Evolutionary conservation across 2,329 filamentous ascomycete genomes (phyloP).

Genomic region (Alternaria arbusti): DNA sequence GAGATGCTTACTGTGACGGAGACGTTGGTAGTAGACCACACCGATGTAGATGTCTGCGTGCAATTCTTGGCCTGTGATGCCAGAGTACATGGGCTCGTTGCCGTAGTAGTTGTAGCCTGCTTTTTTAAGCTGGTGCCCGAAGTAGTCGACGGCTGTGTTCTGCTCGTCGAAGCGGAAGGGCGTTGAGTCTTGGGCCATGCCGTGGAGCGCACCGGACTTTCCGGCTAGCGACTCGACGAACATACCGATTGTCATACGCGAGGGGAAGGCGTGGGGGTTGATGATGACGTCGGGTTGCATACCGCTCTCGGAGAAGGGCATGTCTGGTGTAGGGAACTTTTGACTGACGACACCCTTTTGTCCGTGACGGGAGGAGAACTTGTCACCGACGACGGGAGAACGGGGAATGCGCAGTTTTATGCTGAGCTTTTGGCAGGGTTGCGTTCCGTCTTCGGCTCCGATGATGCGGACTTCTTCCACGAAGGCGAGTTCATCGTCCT

Average conservation of each 20-base stretch:
- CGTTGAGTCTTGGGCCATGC: conserved; percentile 93
- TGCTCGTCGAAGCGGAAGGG: conserved; percentile 95
- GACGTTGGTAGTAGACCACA: conserved; percentile 96
- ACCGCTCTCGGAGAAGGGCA: conserved; percentile 96
- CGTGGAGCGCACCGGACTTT: conserved; percentile 92
- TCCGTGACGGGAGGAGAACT: conserved; percentile 97
- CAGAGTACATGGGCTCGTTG: conserved; percentile 98
- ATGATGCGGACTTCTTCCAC: conserved; percentile 93
- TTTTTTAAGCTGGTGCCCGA: conserved; percentile 92
- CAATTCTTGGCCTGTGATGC: conserved; percentile 81
- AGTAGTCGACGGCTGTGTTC: conserved; percentile 90
- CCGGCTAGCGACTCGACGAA: conserved; percentile 97
- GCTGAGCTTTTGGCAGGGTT: conserved; percentile 85
- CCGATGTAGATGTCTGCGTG: conserved; percentile 95
- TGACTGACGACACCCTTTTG: conserved; percentile 98
- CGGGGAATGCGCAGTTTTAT: conserved; percentile 93
- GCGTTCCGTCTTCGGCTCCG: conserved; percentile 80
- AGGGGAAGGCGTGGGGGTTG: conserved; percentile 98
- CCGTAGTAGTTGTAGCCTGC: conserved; percentile 98
- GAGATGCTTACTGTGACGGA: conserved; percentile 72
- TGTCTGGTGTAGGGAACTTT: conserved; percentile 91
- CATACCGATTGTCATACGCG: conserved; percentile 99
- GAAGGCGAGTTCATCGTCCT: conserved; percentile 85
- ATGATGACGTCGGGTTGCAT: conserved; percentile 99
- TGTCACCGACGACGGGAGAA: conserved; percentile 93